Evolutionary conservation across 2,329 filamentous ascomycete species (phyloP), one percentile per base, ranked within the genome.

Genomic region (Colletotrichum sp.): DNA sequence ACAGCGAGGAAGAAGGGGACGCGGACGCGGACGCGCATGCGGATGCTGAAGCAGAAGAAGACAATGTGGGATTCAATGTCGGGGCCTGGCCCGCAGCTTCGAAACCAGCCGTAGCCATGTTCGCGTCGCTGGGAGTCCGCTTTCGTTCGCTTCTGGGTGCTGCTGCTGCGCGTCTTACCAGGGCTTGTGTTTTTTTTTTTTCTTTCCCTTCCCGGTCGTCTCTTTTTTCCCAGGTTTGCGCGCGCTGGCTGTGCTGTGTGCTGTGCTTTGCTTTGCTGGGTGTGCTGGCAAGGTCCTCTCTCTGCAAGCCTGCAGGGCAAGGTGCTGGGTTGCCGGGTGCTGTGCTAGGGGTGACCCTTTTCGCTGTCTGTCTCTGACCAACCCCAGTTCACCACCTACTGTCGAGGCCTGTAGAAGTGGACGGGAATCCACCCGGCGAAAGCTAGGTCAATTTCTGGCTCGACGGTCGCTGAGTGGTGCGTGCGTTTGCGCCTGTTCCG

Each of bases 81-180:
- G 75, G 71, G 75, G 71, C 72, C 64, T 73, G 74, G 74, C 74
- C 74, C 74, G 74, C 74, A 76, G 34, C n/a, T 64, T 76, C 74
- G 70, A 76, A 76, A 76, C 74, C 65, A 59, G 75, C 72, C 57
- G 59, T 74, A 28, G 74, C 74, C 74, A 76, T 76, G 65, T 62
- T 76, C 70, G 70, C 74, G 70, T 76, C 57, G 66, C 39, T 34
- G 70, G 44, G 74, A 65, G 30, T 74, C 70, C 74, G 70, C 70
- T 73, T 69, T 73, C 62, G 28, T 73, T 76, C 74, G 74, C 70
- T 74, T 74, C 34, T 24, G 16, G 52, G 52, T 26, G 55, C 30
- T 62, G 34, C 39, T 21, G 44, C 44, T 21, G 68, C 72, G 69
- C 73, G 64, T 74, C 28, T 21, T 59, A 65, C 64, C 49, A 49